phyloP scores from a whole-genome alignment of 2,329 filamentous ascomycete genomes.

The Exophiala calicioides region DNA sequence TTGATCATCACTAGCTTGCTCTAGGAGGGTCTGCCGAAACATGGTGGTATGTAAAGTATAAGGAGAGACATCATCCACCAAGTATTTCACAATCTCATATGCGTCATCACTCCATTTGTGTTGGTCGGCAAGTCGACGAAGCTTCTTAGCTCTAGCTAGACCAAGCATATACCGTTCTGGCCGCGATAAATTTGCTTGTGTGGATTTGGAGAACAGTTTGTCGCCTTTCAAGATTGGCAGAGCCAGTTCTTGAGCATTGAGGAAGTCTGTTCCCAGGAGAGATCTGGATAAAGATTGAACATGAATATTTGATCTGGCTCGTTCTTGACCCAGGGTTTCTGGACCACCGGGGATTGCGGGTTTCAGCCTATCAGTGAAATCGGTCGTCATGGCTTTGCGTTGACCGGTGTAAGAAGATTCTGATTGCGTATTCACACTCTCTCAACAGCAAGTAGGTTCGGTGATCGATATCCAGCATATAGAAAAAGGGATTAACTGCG shows the following conservation, averaged over 20 bases:
- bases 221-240: slow-evolving; percentile 47
- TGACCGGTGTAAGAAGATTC: no score
- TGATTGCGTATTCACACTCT: no score
- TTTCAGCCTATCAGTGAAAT: slow-evolving; percentile 52
- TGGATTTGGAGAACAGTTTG: slow-evolving; percentile 49
- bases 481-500: no score
- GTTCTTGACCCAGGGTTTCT: slow-evolving; percentile 47
- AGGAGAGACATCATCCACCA: slow-evolving; percentile 54
- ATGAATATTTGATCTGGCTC: slow-evolving; percentile 45
- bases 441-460: no score
- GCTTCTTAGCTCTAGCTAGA: slow-evolving; percentile 52
- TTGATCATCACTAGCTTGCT: slow-evolving; percentile 51
- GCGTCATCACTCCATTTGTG: slow-evolving; percentile 39
- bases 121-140: slow-evolving; percentile 12
- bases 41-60: slow-evolving; percentile 54
- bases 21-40: slow-evolving; percentile 52
- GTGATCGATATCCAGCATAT: no score
- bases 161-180: slow-evolving; percentile 54
- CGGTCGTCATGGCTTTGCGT: no score
- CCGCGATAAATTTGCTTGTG: slow-evolving; percentile 52
- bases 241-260: slow-evolving; percentile 49
- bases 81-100: slow-evolving; percentile 51
- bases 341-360: slow-evolving; percentile 47
- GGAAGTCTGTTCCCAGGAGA: slow-evolving; percentile 47
- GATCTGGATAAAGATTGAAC: slow-evolving; percentile 47